Percentiles rank a stretch among this genome's conserved stretches.
Evolutionary conservation across 345 rosid genomes (phyloP).

Genomic region (Brassica cretica): DNA sequence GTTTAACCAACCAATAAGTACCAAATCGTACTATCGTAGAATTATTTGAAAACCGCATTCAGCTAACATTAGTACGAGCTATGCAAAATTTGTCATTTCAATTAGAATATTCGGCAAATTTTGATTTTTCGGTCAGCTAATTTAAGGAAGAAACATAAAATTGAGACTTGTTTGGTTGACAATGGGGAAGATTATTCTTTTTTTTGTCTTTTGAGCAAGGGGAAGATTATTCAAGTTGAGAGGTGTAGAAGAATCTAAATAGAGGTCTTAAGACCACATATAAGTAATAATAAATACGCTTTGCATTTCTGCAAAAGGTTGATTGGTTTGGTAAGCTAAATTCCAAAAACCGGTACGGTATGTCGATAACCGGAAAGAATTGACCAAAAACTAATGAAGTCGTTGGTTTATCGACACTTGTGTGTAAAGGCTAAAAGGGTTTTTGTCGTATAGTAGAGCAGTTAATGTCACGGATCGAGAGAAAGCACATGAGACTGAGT

Average conservation of each 20-base stretch:
- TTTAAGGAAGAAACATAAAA: not conserved
- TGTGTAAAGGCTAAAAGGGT: not conserved
- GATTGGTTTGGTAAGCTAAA: constrained; percentile 1
- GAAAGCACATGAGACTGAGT: constrained; percentile 39
- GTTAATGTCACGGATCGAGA: constrained; percentile 39
- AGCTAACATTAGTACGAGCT: not conserved
- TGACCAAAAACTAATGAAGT: not conserved
- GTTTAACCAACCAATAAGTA: not conserved
- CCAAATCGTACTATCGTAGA: constrained; percentile 14
- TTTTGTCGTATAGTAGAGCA: constrained; percentile 25
- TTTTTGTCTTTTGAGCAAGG: no score
- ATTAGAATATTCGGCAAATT: not conserved
- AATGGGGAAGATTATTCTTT: not conserved
- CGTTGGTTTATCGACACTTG: constrained; percentile 31
- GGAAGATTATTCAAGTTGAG: constrained; percentile 4
- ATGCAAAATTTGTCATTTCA: not conserved
- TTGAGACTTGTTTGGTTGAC: not conserved
- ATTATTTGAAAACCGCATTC: constrained; percentile 15
- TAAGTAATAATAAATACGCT: not conserved
- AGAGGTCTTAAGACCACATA: constrained; percentile 31
- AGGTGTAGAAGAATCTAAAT: constrained; percentile 18
- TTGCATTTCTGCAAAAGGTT: constrained; percentile 5
- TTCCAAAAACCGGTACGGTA: constrained; percentile 28
- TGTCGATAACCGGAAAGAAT: constrained; percentile 15
- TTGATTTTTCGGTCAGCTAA: not conserved